Base-by-base conservation (phyloP, 768 basidiomycete genomes). In the Termitomyces sp. region DNA sequence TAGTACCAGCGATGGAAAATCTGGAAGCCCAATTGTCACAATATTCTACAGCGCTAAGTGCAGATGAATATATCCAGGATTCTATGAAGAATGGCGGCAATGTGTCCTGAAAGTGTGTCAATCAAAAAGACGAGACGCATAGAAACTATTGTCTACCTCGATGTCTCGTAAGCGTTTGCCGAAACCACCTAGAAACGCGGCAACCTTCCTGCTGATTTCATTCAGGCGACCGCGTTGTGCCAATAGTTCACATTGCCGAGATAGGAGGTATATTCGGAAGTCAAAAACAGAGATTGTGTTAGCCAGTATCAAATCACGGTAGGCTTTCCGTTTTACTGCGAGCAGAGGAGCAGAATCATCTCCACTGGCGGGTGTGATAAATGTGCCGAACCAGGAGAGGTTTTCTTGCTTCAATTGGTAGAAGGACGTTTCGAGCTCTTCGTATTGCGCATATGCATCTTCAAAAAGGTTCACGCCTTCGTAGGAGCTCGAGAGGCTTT, bases 241-340 rank as follows among this genome's bases (percentile, higher is more conserved):
- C 1, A 98, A 74, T 33, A 98, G 73, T 47, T 76, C 74, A 54
- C 91, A 92, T 70, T 97, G 94, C 17, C 91, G 79, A 26, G 91
- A 85, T 50, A 98, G 86, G 19, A 98, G 78, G 68, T 97, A 99
- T 63, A 86, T 81, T 49, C 95, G 83, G 63, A 98, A 89, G 73
- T 98, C 97, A 66, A 98, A 96, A 9, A 96, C 81, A 4, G 93
- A 89, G 62, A 99, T 95, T 5, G 85, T 81, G 71, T 96, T 97
- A 26, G 87, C 83, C 23, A 94, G 81, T 57, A 98, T 93, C 46
- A 96, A 78, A 55, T 95, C 90, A 15, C 90, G 82, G 65, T 97
- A 98, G 1, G 89, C 84, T 66, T 97, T 98, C 72, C 84, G 86
- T 35, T 77, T 75, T 5, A 83, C 73, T 8, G 89, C 87, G n/a